Evolutionary conservation across 2,329 filamentous ascomycete genomes (phyloP).

Genomic region (Fusarium nurragi): DNA sequence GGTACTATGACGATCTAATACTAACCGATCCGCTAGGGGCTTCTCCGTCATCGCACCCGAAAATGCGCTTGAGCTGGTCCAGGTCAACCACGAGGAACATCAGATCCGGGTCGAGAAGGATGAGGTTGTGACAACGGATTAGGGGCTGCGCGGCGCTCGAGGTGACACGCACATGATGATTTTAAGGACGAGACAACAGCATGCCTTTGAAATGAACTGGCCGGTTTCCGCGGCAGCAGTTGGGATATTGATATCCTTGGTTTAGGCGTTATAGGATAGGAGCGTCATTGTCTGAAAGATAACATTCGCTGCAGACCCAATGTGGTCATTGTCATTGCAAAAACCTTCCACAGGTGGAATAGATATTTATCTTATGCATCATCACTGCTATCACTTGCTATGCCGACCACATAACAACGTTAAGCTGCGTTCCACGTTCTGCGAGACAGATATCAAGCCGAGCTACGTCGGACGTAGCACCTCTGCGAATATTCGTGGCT

Average conservation of each 20-base stretch:
- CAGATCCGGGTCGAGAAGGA: slow-evolving; percentile 76
- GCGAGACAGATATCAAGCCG: not conserved
- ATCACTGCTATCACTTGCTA: not conserved
- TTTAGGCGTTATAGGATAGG: slow-evolving; percentile 37
- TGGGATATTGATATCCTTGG: slow-evolving; percentile 24
- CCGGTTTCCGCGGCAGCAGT: slow-evolving; percentile 6
- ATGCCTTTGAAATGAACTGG: slow-evolving; percentile 23
- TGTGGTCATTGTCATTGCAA: slow-evolving; percentile 3
- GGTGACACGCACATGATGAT: slow-evolving; percentile 6
- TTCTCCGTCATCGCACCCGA: slow-evolving; percentile 80
- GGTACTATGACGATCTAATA: not conserved
- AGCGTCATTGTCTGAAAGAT: slow-evolving; percentile 21
- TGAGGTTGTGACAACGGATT: slow-evolving; percentile 64
- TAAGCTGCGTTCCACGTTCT: not conserved
- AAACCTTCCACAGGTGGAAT: slow-evolving; percentile 1
- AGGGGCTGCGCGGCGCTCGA: not conserved
- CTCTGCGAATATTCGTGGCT: not conserved
- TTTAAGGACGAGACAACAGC: slow-evolving; percentile 14
- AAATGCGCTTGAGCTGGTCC: slow-evolving; percentile 73
- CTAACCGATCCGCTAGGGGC: slow-evolving; percentile 63
- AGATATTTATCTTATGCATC: not conserved
- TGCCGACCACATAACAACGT: not conserved
- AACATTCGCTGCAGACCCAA: slow-evolving; percentile 31
- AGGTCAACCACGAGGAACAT: slow-evolving; percentile 64
- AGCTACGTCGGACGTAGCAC: not conserved